Percentiles rank a stretch among this genome's conserved stretches.
phyloP scores from a whole-genome alignment of 1,284 basidiomycete genomes.

The Macrocystidia cucumis region DNA sequence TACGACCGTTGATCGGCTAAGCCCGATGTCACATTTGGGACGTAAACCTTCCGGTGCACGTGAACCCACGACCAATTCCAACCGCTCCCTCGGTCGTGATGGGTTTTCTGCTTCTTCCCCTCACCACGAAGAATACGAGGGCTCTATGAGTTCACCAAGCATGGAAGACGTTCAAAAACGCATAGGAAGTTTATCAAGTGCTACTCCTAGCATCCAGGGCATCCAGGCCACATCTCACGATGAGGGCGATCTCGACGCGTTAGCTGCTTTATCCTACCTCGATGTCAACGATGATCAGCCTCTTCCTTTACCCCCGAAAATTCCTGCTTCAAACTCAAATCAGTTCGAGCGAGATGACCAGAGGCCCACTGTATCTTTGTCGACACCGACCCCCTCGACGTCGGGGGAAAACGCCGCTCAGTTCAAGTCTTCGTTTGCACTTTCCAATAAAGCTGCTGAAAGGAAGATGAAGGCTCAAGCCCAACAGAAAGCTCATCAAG shows the following conservation, averaged over 20 bases:
- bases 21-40: conserved; percentile 37
- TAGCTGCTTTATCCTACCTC: conserved; percentile 72
- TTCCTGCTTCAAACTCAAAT: conserved; percentile 11
- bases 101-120: conserved; percentile 22
- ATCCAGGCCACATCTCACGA: conserved; percentile 23
- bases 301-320: conserved; percentile 14
- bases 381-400: conserved; percentile 17
- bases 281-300: conserved; percentile 39
- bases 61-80: conserved; percentile 45
- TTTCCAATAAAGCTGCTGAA: conserved; percentile 73
- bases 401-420: conserved; percentile 23
- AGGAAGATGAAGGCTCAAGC: conserved; percentile 78
- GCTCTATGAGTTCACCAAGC: conserved; percentile 17
- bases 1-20: conserved; percentile 16
- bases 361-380: conserved; percentile 13
- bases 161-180: conserved; percentile 10
- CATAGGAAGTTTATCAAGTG: not conserved
- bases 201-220: conserved; percentile 5
- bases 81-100: too few relatives aligned
- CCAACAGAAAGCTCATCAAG: conserved; percentile 71
- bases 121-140: conserved; percentile 16
- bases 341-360: too few relatives aligned
- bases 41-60: conserved; percentile 83
- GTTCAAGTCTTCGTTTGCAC: conserved; percentile 78
- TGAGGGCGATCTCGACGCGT: conserved; percentile 57